Evolutionary conservation across 495 filamentous ascomycete genomes (phyloP).

Genomic region (Talaromyces stipitatus): DNA sequence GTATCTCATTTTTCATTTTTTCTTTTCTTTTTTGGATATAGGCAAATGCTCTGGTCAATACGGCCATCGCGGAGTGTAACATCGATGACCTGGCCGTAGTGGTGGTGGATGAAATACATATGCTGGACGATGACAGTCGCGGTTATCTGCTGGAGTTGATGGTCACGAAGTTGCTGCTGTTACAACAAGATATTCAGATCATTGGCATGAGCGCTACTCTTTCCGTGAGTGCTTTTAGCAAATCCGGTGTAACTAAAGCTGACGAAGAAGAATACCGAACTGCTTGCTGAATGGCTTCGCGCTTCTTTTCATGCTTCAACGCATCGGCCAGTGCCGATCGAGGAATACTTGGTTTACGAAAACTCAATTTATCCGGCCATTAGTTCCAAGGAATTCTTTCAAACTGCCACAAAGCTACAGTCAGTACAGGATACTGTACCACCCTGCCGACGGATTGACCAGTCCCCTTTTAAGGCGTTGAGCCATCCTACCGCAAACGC

Average conservation of each 20-base stretch:
- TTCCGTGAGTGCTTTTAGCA: constrained; percentile 35
- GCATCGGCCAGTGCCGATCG: constrained; percentile 66
- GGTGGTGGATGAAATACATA: constrained; percentile 75
- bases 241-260: background rate
- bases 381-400: constrained; percentile 54
- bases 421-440: constrained; percentile 27
- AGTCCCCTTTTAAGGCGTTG: constrained; percentile 53
- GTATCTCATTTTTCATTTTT: background rate
- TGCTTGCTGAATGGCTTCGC: constrained; percentile 64
- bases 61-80: constrained; percentile 63
- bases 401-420: constrained; percentile 49
- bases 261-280: constrained; percentile 52
- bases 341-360: constrained; percentile 72
- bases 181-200: constrained; percentile 65
- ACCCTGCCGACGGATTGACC: constrained; percentile 42
- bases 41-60: constrained; percentile 75
- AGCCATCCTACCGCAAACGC: constrained; percentile 58
- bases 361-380: constrained; percentile 59
- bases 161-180: constrained; percentile 64
- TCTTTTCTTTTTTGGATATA: constrained; percentile 18
- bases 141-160: constrained; percentile 78
- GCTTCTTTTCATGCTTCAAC: constrained; percentile 66
- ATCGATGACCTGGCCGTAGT: constrained; percentile 58
- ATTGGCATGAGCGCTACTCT: constrained; percentile 81
- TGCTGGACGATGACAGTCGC: constrained; percentile 73